These are phyloP conservation scores for Filosporella fistucella DNA, from an alignment of 495 filamentous ascomycete species.

Conservation along the genomic window DNA sequence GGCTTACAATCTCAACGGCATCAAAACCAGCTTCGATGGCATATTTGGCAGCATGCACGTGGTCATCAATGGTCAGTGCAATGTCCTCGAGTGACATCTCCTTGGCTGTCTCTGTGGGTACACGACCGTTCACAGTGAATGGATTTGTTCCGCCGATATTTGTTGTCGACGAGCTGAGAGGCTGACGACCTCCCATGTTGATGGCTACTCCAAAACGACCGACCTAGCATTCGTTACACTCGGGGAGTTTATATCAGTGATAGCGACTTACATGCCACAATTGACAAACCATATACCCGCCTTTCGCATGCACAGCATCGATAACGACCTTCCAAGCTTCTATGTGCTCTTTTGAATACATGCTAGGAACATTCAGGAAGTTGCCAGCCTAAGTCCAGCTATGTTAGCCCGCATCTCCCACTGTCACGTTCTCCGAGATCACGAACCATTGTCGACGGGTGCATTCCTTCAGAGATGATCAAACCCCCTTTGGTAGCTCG, in stretches of 20 bases:
- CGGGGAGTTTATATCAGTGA: too few species aligned
- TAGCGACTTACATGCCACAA: conserved; percentile 43
- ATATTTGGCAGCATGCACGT: conserved; percentile 47
- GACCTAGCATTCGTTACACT: background rate
- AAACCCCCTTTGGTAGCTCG: conserved; percentile 47
- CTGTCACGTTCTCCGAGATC: background rate
- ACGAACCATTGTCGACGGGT: conserved; percentile 39
- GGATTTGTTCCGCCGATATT: conserved; percentile 3
- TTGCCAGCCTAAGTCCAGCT: conserved; percentile 33
- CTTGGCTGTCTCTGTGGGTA: conserved; percentile 18
- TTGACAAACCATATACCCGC: conserved; percentile 46
- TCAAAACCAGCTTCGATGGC: conserved; percentile 66
- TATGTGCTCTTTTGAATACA: conserved; percentile 42
- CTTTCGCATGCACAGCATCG: conserved; percentile 45
- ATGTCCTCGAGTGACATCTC: conserved; percentile 43
- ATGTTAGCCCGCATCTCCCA: background rate
- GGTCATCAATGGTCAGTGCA: conserved; percentile 30
- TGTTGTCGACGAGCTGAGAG: conserved; percentile 10
- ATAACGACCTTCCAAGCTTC: conserved; percentile 43
- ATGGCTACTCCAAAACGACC: conserved; percentile 12
- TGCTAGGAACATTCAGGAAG: conserved; percentile 43
- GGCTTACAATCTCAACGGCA: conserved; percentile 50
- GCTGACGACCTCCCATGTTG: conserved; percentile 15
- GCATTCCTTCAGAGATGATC: conserved; percentile 48
- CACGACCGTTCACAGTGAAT: conserved; percentile 8